phyloP scores from a whole-genome alignment of 2,329 filamentous ascomycete genomes.

The Monosporascus ibericus region DNA sequence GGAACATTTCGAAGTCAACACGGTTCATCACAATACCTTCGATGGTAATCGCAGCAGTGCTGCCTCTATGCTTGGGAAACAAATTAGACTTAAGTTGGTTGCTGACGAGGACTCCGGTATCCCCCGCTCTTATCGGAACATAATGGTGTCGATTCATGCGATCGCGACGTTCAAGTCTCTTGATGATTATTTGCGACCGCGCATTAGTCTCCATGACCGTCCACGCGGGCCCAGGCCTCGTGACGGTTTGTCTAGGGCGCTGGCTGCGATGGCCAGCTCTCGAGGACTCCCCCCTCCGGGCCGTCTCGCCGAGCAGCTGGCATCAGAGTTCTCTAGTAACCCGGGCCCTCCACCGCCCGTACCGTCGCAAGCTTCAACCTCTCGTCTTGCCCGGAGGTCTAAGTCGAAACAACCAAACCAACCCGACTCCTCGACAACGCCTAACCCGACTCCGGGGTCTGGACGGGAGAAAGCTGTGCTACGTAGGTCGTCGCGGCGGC shows the following conservation, averaged over 20 bases:
- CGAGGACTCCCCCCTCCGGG: slow-evolving; percentile 51
- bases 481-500: slow-evolving; percentile 59
- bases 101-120: slow-evolving; percentile 90
- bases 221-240: slow-evolving; percentile 56
- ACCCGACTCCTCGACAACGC: slow-evolving; percentile 34
- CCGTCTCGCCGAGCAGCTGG: slow-evolving; percentile 40
- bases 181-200: slow-evolving; percentile 89
- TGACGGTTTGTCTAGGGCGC: slow-evolving; percentile 58
- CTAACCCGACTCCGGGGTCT: slow-evolving; percentile 40
- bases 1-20: slow-evolving; percentile 96
- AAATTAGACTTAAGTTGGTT: slow-evolving; percentile 80
- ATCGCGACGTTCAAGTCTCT: slow-evolving; percentile 97
- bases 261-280: slow-evolving; percentile 73
- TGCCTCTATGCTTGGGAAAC: slow-evolving; percentile 93
- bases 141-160: slow-evolving; percentile 97
- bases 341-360: slow-evolving; percentile 31
- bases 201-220: slow-evolving; percentile 76
- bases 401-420: slow-evolving; percentile 40
- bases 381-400: slow-evolving; percentile 38
- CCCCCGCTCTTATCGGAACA: slow-evolving; percentile 78
- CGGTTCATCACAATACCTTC: slow-evolving; percentile 86
- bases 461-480: slow-evolving; percentile 52
- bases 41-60: slow-evolving; percentile 88
- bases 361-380: slow-evolving; percentile 34
- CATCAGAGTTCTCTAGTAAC: slow-evolving; percentile 30